Conservation (phyloP, 768 basidiomycete species). For the Suillus lakei region DNA sequence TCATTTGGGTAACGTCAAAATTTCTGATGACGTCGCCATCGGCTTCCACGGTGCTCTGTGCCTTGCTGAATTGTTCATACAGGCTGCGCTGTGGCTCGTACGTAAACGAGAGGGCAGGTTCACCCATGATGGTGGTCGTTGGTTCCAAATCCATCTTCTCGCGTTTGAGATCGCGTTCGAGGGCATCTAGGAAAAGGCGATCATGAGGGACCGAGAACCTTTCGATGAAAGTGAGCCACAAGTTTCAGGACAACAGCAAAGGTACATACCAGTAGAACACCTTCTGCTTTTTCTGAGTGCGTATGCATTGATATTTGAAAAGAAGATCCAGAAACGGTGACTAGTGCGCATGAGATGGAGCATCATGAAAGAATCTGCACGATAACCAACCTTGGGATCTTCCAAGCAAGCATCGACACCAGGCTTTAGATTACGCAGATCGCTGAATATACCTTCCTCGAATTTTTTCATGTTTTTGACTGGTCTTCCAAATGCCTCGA, state of each 20-base stretch:
- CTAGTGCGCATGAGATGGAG: conserved; percentile 44
- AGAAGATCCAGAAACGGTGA: conserved; percentile 91
- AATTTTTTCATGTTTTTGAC: conserved; percentile 96
- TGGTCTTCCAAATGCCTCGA: conserved; percentile 90
- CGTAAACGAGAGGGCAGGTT: conserved; percentile 87
- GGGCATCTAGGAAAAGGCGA: conserved; percentile 93
- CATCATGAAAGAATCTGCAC: not conserved
- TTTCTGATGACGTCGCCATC: conserved; percentile 8
- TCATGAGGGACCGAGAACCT: conserved; percentile 99
- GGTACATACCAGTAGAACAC: conserved; percentile 89
- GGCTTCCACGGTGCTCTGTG: conserved; percentile 37
- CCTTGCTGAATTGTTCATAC: conserved; percentile 84
- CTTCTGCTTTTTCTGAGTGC: conserved; percentile 98
- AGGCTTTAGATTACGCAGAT: conserved; percentile 92
- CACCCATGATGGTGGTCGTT: conserved; percentile 75
- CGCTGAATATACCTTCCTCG: conserved; percentile 95
- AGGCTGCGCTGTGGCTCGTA: conserved; percentile 87
- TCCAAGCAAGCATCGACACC: conserved; percentile 92
- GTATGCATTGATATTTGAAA: conserved; percentile 96
- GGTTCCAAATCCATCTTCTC: conserved; percentile 91
- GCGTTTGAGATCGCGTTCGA: conserved; percentile 94
- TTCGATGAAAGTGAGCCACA: not conserved
- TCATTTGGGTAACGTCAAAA: conserved; percentile 12
- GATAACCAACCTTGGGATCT: conserved; percentile 86
- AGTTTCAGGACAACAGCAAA: conserved; percentile 7